A percentile compares a stretch with the other conserved stretches of the same genome.
These are phyloP conservation scores for Microsporum ferrugineum DNA, from an alignment of 2,329 filamentous ascomycete genomes.

Conservation along the genomic window DNA sequence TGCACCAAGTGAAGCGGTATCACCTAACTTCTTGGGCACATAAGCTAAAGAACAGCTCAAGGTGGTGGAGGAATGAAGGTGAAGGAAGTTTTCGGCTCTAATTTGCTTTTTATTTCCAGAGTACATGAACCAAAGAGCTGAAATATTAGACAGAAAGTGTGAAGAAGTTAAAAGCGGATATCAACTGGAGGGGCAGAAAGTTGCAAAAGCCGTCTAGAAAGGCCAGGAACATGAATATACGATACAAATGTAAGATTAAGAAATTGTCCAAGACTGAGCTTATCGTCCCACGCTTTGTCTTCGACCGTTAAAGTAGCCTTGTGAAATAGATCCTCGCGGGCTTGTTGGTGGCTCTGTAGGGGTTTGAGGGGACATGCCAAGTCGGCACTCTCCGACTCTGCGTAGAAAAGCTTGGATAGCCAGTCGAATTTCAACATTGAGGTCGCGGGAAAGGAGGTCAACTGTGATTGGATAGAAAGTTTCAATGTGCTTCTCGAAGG, in stretches of 20 bases:
- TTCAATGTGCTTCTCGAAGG: constrained; percentile 67
- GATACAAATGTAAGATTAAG: neutral
- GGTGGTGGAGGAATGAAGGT: neutral
- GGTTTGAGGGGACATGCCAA: constrained; percentile 35
- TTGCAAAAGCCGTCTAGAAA: neutral
- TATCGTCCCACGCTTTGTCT: neutral
- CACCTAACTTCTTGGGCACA: neutral
- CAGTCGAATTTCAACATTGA: constrained; percentile 64
- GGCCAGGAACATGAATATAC: neutral
- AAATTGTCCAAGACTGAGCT: neutral
- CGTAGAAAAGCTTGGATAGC: constrained; percentile 67
- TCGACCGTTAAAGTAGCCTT: constrained; percentile 17
- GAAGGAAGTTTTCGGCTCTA: neutral
- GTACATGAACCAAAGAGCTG: constrained; percentile 2
- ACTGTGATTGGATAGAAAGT: constrained; percentile 80
- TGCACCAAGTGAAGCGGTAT: neutral
- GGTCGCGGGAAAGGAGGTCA: constrained; percentile 69
- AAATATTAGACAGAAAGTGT: neutral
- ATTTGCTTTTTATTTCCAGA: constrained; percentile 4
- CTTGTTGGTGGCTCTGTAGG: constrained; percentile 22
- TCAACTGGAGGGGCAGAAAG: neutral
- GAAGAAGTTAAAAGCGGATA: neutral
- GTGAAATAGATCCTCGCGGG: constrained; percentile 28
- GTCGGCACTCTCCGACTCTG: constrained; percentile 66
- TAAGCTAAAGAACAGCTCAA: neutral